Evolutionary conservation across 1,284 basidiomycete genomes (phyloP).

Genomic region (Pholiota adiposa): DNA sequence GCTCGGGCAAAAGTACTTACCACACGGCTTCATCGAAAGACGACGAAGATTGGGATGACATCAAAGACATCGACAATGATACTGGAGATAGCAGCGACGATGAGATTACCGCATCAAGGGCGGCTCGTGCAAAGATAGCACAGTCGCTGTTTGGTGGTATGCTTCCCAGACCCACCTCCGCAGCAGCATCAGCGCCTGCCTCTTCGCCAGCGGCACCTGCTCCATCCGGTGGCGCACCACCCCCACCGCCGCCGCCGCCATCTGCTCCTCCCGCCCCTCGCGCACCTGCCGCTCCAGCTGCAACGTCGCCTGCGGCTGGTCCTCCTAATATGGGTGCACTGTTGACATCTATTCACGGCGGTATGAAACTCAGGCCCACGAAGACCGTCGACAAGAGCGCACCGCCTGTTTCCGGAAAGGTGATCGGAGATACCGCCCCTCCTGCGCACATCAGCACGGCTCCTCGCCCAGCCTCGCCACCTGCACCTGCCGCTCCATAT

Average conservation of each 20-base stretch:
- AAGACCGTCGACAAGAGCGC: constrained; percentile 86
- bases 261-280: constrained; percentile 39
- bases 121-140: constrained; percentile 74
- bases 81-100: constrained; percentile 81
- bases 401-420: constrained; percentile 71
- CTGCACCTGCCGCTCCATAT: constrained; percentile 26
- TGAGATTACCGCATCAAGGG: constrained; percentile 69
- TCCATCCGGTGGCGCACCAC: constrained; percentile 40
- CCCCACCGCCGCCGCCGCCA: constrained; percentile 27
- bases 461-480: constrained; percentile 49
- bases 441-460: constrained; percentile 68
- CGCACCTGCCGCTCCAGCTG: constrained; percentile 38
- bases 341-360: constrained; percentile 83
- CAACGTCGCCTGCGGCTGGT: constrained; percentile 40
- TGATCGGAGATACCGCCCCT: constrained; percentile 80
- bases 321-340: constrained; percentile 71
- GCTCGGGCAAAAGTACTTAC: constrained; percentile 57
- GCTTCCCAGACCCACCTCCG: constrained; percentile 41
- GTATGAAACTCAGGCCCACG: constrained; percentile 76
- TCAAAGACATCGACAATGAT: constrained; percentile 74
- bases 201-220: constrained; percentile 41
- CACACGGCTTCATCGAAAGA: constrained; percentile 67
- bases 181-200: constrained; percentile 25
- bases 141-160: constrained; percentile 78
- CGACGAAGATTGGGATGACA: constrained; percentile 87